Conservation (phyloP, 1,284 basidiomycete genomes). For the Cystobasidium sp. region DNA sequence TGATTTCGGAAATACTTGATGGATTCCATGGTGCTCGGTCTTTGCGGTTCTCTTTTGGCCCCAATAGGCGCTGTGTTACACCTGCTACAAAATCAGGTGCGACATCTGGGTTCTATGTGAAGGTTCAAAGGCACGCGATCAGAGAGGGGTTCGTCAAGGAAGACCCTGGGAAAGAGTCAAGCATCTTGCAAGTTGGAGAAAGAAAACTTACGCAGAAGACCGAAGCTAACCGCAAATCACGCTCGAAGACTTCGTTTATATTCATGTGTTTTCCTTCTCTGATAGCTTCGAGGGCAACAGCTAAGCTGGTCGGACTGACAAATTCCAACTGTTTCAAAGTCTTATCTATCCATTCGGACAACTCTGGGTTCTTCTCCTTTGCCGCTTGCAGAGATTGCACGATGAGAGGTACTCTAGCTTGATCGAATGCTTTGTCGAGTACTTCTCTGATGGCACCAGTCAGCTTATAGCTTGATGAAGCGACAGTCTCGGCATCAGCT, state of each 20-base stretch:
- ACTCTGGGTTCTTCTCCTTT: slow-evolving; percentile 59
- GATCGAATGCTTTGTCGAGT: slow-evolving; percentile 76
- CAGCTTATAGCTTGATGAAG: slow-evolving; percentile 57
- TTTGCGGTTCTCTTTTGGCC: slow-evolving; percentile 54
- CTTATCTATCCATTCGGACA: slow-evolving; percentile 69
- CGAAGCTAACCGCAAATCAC: slow-evolving; percentile 62
- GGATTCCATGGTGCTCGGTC: slow-evolving; percentile 69
- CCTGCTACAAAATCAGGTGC: slow-evolving; percentile 78
- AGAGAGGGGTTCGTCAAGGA: neutral
- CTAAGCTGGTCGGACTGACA: slow-evolving; percentile 87
- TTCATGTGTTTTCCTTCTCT: slow-evolving; percentile 68
- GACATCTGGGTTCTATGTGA: slow-evolving; percentile 64
- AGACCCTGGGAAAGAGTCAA: neutral
- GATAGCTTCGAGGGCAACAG: slow-evolving; percentile 78
- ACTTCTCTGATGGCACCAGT: slow-evolving; percentile 70
- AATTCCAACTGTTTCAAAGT: slow-evolving; percentile 69
- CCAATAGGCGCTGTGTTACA: slow-evolving; percentile 72
- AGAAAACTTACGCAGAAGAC: slow-evolving; percentile 33
- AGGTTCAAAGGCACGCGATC: neutral
- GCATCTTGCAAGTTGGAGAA: neutral
- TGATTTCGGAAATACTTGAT: slow-evolving; percentile 64
- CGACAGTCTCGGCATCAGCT: slow-evolving; percentile 60
- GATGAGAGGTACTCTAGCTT: slow-evolving; percentile 69
- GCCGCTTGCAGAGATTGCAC: slow-evolving; percentile 62
- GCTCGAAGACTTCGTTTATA: slow-evolving; percentile 71